Conservation (phyloP, 1,284 basidiomycete species). For the Cystobasidium sp. region DNA sequence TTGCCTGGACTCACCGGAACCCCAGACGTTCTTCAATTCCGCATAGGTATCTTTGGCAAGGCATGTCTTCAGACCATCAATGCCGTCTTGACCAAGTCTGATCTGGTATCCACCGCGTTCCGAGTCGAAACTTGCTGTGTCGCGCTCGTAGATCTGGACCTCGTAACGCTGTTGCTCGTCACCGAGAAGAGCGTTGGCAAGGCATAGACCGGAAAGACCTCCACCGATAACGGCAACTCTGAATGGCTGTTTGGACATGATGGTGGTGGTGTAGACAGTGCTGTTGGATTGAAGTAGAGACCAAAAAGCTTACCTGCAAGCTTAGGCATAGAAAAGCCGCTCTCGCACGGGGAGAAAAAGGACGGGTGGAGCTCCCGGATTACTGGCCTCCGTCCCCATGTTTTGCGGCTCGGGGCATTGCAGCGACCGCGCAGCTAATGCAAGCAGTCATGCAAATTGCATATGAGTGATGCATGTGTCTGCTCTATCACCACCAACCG, state of each 20-base stretch:
- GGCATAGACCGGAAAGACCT: slow-evolving; percentile 19
- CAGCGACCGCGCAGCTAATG: no score
- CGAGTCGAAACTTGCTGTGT: slow-evolving; percentile 8
- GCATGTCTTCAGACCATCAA: slow-evolving; percentile 18
- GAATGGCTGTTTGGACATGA: slow-evolving; percentile 9
- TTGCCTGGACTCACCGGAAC: slow-evolving; percentile 11
- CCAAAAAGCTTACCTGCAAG: no score
- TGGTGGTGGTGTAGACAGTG: neutral
- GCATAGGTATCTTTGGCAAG: slow-evolving; percentile 22
- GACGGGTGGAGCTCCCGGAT: neutral
- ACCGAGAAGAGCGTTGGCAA: slow-evolving; percentile 21
- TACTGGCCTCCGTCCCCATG: neutral
- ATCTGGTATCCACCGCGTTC: slow-evolving; percentile 37
- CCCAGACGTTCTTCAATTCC: slow-evolving; percentile 21
- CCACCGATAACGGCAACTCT: slow-evolving; percentile 27
- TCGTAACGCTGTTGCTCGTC: slow-evolving; percentile 22
- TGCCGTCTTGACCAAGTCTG: slow-evolving; percentile 28
- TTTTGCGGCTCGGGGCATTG: neutral
- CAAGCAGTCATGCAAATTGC: no score
- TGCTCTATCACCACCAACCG: no score
- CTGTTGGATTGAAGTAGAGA: neutral
- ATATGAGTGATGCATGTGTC: no score
- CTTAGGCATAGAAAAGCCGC: no score
- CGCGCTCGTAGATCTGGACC: slow-evolving; percentile 30
- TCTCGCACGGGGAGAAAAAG: no score